Percentiles rank a stretch among this genome's conserved stretches.
Conservation (phyloP, 495 filamentous ascomycete species). For the Penicillium cataractarum region DNA sequence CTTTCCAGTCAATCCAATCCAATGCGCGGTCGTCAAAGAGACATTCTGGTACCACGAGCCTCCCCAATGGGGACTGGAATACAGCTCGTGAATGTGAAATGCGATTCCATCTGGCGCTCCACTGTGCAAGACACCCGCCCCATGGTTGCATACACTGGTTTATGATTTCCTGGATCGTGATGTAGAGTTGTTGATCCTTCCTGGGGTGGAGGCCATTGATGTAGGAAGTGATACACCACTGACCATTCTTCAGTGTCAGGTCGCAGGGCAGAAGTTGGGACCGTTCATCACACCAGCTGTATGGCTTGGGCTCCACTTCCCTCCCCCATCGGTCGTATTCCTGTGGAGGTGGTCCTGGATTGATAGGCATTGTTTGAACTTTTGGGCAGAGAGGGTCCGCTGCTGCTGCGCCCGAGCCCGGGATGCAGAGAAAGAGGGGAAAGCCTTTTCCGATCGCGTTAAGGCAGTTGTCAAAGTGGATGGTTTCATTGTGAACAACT, state of each 20-base stretch:
- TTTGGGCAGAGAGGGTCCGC: too few relatives aligned
- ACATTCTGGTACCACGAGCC: background rate
- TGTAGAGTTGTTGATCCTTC: background rate
- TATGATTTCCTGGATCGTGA: background rate
- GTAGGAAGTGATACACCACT: background rate
- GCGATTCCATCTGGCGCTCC: background rate
- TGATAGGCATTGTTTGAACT: background rate
- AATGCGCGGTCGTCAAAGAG: background rate
- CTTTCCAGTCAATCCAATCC: background rate
- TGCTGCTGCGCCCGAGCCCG: too few relatives aligned
- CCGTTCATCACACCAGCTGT: background rate
- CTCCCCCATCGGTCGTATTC: background rate
- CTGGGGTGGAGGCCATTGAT: background rate
- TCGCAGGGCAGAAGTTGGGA: background rate
- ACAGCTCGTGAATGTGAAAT: background rate
- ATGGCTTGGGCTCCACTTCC: background rate
- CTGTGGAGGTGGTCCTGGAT: background rate
- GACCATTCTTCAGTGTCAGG: background rate
- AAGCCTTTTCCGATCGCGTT: background rate
- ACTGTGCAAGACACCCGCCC: background rate
- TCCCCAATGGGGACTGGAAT: background rate
- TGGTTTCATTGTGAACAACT: background rate
- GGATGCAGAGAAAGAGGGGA: background rate
- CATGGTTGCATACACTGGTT: background rate
- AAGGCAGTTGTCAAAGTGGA: background rate